Percentiles rank a stretch among this genome's conserved stretches.
These are phyloP conservation scores for Hygrophila difformis DNA, from an alignment of 257 asterid genomes.

Conservation along the genomic window DNA sequence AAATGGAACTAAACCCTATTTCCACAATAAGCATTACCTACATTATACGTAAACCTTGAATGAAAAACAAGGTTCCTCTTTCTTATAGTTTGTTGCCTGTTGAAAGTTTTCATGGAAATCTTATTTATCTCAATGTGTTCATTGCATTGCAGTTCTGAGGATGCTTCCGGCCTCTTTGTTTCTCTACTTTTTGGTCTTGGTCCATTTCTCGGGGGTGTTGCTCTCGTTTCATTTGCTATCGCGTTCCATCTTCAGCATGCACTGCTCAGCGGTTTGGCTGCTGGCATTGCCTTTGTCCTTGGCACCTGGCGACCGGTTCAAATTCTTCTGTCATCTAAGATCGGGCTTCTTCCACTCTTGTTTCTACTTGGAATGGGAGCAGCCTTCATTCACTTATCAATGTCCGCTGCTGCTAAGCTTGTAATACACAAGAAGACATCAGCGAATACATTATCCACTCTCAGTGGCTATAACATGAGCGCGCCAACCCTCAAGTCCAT, in stretches of 20 bases:
- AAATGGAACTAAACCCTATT: too few species aligned
- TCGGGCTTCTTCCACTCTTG: constrained; percentile 49
- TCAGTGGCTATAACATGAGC: constrained; percentile 41
- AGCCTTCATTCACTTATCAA: constrained; percentile 35
- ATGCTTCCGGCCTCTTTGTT: constrained; percentile 81
- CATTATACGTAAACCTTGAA: too few species aligned
- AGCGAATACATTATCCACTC: constrained; percentile 41
- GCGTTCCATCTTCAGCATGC: constrained; percentile 79
- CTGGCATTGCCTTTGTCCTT: constrained; percentile 85
- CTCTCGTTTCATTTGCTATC: constrained; percentile 72
- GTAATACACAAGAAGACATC: constrained; percentile 55
- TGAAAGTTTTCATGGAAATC: too few species aligned
- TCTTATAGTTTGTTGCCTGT: too few species aligned
- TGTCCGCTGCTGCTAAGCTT: constrained; percentile 40
- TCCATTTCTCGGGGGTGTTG: constrained; percentile 73
- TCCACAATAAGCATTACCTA: too few species aligned
- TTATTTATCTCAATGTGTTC: constrained; percentile 2
- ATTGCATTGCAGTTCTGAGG: constrained; percentile 63
- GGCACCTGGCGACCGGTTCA: constrained; percentile 89
- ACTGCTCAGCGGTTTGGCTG: constrained; percentile 79
- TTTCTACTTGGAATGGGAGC: constrained; percentile 51
- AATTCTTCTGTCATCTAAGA: constrained; percentile 60
- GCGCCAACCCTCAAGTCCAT: constrained; percentile 80
- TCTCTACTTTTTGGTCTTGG: constrained; percentile 90
- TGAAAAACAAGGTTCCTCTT: too few species aligned